Percentiles rank a stretch among this genome's conserved stretches.
phyloP scores from a whole-genome alignment of 75 land plant genomes.

The Sequoia sempervirens region DNA sequence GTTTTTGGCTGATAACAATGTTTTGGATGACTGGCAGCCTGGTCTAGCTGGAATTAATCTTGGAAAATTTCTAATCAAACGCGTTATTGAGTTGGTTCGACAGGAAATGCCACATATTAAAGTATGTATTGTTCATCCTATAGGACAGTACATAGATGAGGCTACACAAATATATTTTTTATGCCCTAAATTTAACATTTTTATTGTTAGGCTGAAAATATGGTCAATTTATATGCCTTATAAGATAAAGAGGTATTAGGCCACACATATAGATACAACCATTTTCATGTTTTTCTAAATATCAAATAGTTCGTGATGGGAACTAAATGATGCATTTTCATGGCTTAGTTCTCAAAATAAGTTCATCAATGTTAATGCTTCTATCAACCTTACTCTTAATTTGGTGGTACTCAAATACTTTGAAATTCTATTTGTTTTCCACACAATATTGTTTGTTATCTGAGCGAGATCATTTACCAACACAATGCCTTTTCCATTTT shows the following conservation, averaged over 20 bases:
- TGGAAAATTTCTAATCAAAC: conserved; percentile 90
- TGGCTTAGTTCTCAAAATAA: background rate
- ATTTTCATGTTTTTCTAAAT: background rate
- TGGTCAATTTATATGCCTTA: background rate
- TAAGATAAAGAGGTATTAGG: background rate
- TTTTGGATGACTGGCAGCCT: conserved; percentile 42
- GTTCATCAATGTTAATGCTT: background rate
- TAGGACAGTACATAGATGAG: background rate
- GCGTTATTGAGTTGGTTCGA: conserved; percentile 64
- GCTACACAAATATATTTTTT: background rate
- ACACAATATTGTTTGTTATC: background rate
- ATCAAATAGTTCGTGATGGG: background rate
- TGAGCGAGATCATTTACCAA: no score
- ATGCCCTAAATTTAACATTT: background rate
- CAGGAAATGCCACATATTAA: conserved; percentile 76
- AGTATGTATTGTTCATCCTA: conserved; percentile 38
- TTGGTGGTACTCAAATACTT: background rate
- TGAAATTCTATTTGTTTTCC: background rate
- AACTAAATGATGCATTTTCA: background rate
- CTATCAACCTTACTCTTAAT: background rate
- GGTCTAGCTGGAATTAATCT: conserved; percentile 89
- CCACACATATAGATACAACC: background rate
- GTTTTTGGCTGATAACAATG: background rate
- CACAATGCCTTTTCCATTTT: no score
- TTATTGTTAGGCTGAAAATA: background rate